These are phyloP conservation scores for Alternaria sp. DNA, from an alignment of 2,329 filamentous ascomycete species.

Conservation along the genomic window DNA sequence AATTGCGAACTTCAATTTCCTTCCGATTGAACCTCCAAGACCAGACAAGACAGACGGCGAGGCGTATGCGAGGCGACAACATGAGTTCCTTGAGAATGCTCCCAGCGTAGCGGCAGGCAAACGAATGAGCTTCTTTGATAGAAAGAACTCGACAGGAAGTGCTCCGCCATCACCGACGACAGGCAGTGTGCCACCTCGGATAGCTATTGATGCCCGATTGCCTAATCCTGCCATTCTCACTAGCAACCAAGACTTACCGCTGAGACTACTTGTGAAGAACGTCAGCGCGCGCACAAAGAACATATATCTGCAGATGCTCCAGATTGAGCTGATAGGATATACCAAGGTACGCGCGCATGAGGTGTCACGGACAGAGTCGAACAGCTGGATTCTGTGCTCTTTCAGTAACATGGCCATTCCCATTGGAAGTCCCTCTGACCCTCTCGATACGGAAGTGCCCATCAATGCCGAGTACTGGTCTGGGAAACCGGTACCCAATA, in stretches of 20 bases:
- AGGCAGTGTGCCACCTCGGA: conserved; percentile 53
- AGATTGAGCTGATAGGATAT: conserved; percentile 80
- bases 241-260: conserved; percentile 83
- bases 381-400: conserved; percentile 77
- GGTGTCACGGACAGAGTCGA: conserved; percentile 71
- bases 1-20: conserved; percentile 72
- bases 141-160: conserved; percentile 33
- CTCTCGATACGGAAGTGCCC: conserved; percentile 71
- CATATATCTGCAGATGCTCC: conserved; percentile 77
- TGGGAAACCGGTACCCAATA: conserved; percentile 75
- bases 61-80: conserved; percentile 78
- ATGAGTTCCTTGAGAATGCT: conserved; percentile 59
- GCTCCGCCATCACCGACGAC: conserved; percentile 29
- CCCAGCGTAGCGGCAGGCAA: conserved; percentile 51
- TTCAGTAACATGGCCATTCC: conserved; percentile 74
- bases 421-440: conserved; percentile 64
- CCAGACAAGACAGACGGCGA: conserved; percentile 72
- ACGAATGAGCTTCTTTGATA: conserved; percentile 68
- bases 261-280: conserved; percentile 81
- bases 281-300: conserved; percentile 71
- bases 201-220: conserved; percentile 82
- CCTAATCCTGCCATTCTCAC: conserved; percentile 89
- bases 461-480: conserved; percentile 78
- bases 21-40: conserved; percentile 90
- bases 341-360: conserved; percentile 83